A percentile compares a stretch with the other conserved stretches of the same genome.
These are phyloP conservation scores for Dactylis glomerata DNA, from an alignment of 176 grass and related monocot species.

Conservation along the genomic window DNA sequence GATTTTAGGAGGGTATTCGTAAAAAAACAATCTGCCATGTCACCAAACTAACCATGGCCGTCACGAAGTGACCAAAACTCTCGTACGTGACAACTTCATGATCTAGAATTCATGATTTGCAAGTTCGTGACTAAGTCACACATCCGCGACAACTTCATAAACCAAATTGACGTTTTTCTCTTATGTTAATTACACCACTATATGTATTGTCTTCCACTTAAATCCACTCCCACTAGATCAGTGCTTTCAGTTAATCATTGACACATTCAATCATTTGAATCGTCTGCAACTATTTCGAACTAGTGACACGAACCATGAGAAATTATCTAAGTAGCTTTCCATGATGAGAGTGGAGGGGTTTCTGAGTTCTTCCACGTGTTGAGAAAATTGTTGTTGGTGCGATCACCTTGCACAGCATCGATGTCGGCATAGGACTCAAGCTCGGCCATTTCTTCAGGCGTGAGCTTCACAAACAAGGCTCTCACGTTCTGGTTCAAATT, in stretches of 20 bases:
- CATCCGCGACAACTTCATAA: no score
- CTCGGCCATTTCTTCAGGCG: conserved; percentile 31
- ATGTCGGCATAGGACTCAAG: conserved; percentile 25
- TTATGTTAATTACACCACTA: neutral
- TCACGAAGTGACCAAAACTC: no score
- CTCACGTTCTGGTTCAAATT: conserved; percentile 39
- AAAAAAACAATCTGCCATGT: no score
- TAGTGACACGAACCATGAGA: neutral
- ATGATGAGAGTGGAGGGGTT: conserved; percentile 37
- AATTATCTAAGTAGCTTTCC: conserved; percentile 13
- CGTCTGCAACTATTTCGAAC: neutral
- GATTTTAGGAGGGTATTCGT: no score
- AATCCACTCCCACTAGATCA: neutral
- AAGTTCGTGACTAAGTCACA: no score
- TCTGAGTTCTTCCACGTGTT: conserved; percentile 36
- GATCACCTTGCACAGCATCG: conserved; percentile 8
- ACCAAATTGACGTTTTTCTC: no score
- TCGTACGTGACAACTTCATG: no score
- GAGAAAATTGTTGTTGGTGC: neutral
- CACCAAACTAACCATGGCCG: no score
- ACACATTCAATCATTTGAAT: neutral
- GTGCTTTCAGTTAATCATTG: neutral
- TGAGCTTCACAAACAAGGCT: conserved; percentile 41
- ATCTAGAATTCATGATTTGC: no score
- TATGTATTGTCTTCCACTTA: neutral